Evolutionary conservation across 179 eudicot genomes (phyloP).

Genomic region (Beta corolliflora): DNA sequence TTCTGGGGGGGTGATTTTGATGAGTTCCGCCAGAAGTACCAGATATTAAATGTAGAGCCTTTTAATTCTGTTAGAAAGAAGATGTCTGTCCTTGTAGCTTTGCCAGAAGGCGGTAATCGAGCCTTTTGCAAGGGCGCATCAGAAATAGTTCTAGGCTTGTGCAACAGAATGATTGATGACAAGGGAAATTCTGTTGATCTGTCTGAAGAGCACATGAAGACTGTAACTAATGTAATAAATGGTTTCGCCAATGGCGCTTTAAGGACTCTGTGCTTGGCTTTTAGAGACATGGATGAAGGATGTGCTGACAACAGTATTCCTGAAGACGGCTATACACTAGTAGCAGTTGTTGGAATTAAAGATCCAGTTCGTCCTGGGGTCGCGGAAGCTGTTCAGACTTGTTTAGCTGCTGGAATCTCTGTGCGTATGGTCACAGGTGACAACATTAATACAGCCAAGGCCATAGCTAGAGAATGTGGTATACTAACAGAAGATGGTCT

Average conservation of each 20-base stretch:
- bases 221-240: slow-evolving; percentile 53
- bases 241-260: slow-evolving; percentile 71
- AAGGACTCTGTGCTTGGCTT: slow-evolving; percentile 88
- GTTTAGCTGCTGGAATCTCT: slow-evolving; percentile 83
- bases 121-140: slow-evolving; percentile 96
- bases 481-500: slow-evolving; percentile 72
- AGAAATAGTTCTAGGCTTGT: slow-evolving; percentile 70
- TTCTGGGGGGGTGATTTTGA: slow-evolving; percentile 62
- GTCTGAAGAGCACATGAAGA: slow-evolving; percentile 50
- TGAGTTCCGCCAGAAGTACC: slow-evolving; percentile 41
- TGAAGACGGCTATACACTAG: slow-evolving; percentile 64
- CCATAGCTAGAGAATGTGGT: slow-evolving; percentile 94
- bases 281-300: slow-evolving; percentile 50
- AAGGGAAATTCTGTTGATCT: slow-evolving; percentile 52
- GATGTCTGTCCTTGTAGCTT: slow-evolving; percentile 78
- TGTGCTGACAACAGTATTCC: slow-evolving; percentile 45
- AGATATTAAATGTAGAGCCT: slow-evolving; percentile 65
- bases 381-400: slow-evolving; percentile 71
- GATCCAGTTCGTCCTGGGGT: slow-evolving; percentile 90
- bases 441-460: slow-evolving; percentile 86
- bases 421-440: slow-evolving; percentile 98
- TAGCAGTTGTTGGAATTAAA: slow-evolving; percentile 79
- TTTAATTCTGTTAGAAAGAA: slow-evolving; percentile 83
- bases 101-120: slow-evolving; percentile 65
- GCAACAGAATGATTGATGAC: slow-evolving; percentile 54